Conservation (phyloP, 352 stramenopile genomes). For the Phytophthora multivora region DNA sequence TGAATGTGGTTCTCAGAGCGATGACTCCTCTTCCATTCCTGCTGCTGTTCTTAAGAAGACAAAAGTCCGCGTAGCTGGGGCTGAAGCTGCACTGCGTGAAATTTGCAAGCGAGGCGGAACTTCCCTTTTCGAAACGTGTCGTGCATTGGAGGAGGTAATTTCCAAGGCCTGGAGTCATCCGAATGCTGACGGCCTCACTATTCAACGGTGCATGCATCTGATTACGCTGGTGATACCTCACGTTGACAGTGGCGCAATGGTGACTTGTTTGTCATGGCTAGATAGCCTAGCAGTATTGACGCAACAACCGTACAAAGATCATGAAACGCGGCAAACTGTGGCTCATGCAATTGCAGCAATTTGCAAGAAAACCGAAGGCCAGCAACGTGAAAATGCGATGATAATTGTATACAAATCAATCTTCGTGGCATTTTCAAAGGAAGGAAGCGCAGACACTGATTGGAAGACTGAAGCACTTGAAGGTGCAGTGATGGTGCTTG, state of each 20-base stretch:
- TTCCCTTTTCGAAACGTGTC: slow-evolving; percentile 42
- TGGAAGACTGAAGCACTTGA: slow-evolving; percentile 27
- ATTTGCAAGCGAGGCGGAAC: slow-evolving; percentile 44
- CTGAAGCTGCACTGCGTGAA: slow-evolving; percentile 40
- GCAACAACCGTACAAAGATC: slow-evolving; percentile 24
- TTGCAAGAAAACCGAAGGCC: slow-evolving; percentile 37
- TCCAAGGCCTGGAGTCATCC: slow-evolving; percentile 40
- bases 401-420: slow-evolving; percentile 53
- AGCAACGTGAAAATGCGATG: slow-evolving; percentile 47
- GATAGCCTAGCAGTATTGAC: slow-evolving; percentile 33
- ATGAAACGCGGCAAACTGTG: slow-evolving; percentile 36
- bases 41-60: slow-evolving; percentile 38
- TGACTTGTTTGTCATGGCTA: slow-evolving; percentile 54
- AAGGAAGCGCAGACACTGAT: not conserved
- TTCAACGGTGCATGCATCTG: slow-evolving; percentile 61
- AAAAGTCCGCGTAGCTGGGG: slow-evolving; percentile 47
- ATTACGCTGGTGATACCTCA: slow-evolving; percentile 45
- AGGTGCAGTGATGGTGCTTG: slow-evolving; percentile 64
- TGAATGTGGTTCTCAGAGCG: slow-evolving; percentile 14
- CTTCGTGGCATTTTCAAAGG: slow-evolving; percentile 40
- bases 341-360: slow-evolving; percentile 55
- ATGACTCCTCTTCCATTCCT: slow-evolving; percentile 1
- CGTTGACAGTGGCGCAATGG: slow-evolving; percentile 34
- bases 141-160: slow-evolving; percentile 40
- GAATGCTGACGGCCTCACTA: slow-evolving; percentile 29